Conservation (phyloP, 768 basidiomycete species). For the Russula olivacea region DNA sequence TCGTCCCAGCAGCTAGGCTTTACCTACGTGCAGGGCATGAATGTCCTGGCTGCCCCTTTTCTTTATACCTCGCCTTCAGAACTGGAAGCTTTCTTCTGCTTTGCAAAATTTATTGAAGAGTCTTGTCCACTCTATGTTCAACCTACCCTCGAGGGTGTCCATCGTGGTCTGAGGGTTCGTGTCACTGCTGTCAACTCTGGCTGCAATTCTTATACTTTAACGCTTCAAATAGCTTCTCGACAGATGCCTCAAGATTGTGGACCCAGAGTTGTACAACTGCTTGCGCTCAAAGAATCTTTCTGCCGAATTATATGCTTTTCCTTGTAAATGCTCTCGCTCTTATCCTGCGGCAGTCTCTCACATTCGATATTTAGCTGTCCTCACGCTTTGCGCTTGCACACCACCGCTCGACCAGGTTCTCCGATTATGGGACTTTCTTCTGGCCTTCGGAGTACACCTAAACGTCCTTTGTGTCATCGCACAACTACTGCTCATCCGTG, state of each 20-base stretch:
- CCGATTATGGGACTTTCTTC: slow-evolving; percentile 93
- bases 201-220: background rate
- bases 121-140: slow-evolving; percentile 96
- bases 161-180: slow-evolving; percentile 83
- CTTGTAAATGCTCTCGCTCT: slow-evolving; percentile 53
- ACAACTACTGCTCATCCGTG: slow-evolving; percentile 83
- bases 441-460: slow-evolving; percentile 94
- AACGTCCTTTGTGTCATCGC: slow-evolving; percentile 97
- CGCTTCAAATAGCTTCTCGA: slow-evolving; percentile 69
- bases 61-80: slow-evolving; percentile 97
- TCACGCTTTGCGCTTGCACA: slow-evolving; percentile 95
- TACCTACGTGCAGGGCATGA: slow-evolving; percentile 99
- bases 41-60: slow-evolving; percentile 96
- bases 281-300: slow-evolving; percentile 86
- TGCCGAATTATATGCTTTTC: slow-evolving; percentile 96
- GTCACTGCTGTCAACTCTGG: background rate
- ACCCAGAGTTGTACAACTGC: slow-evolving; percentile 76
- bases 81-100: slow-evolving; percentile 97
- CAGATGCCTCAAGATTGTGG: slow-evolving; percentile 85
- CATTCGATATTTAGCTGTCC: slow-evolving; percentile 52
- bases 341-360: slow-evolving; percentile 7
- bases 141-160: slow-evolving; percentile 93
- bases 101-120: slow-evolving; percentile 92
- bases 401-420: slow-evolving; percentile 94
- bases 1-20: slow-evolving; percentile 69